These are phyloP conservation scores for Xylaria palmicola DNA, from an alignment of 495 filamentous ascomycete species.

Conservation along the genomic window DNA sequence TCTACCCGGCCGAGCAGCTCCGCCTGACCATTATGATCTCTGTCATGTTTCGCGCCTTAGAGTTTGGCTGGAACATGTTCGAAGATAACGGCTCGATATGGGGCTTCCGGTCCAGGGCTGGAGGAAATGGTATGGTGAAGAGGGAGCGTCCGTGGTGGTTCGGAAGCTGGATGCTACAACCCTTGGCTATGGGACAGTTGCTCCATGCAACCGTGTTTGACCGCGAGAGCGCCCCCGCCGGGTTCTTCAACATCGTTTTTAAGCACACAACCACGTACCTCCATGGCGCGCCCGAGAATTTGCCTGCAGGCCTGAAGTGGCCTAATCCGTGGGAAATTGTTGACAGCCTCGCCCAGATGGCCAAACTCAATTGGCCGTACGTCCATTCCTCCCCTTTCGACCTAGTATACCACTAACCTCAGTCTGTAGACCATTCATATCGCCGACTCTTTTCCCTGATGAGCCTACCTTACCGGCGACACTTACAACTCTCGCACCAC, in stretches of 20 bases:
- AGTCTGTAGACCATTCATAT: slow-evolving; percentile 63
- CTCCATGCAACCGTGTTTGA: slow-evolving; percentile 93
- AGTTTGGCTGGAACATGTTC: slow-evolving; percentile 80
- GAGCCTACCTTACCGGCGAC: slow-evolving; percentile 62
- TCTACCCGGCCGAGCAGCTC: slow-evolving; percentile 74
- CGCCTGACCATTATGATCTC: slow-evolving; percentile 80
- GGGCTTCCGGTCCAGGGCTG: slow-evolving; percentile 45
- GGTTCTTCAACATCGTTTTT: slow-evolving; percentile 72
- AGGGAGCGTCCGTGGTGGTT: slow-evolving; percentile 75
- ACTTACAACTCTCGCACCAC: slow-evolving; percentile 68
- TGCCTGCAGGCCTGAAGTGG: slow-evolving; percentile 69
- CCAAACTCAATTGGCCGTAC: slow-evolving; percentile 80
- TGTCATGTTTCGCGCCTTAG: slow-evolving; percentile 71
- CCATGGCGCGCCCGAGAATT: slow-evolving; percentile 65
- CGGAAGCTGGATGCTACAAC: slow-evolving; percentile 95
- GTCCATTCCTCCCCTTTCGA: slow-evolving; percentile 27
- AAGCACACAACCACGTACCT: slow-evolving; percentile 76
- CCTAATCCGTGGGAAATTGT: slow-evolving; percentile 73
- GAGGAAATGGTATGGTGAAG: slow-evolving; percentile 37
- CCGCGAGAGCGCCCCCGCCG: slow-evolving; percentile 75
- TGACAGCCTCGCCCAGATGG: slow-evolving; percentile 77
- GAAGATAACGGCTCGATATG: slow-evolving; percentile 80
- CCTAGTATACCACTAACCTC: neutral
- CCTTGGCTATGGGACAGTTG: slow-evolving; percentile 85
- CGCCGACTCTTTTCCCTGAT: slow-evolving; percentile 81